Evolutionary conservation across 1,284 basidiomycete species (phyloP), one percentile per base, ranked within the genome.

Genomic region (Ganoderma meredithae): DNA sequence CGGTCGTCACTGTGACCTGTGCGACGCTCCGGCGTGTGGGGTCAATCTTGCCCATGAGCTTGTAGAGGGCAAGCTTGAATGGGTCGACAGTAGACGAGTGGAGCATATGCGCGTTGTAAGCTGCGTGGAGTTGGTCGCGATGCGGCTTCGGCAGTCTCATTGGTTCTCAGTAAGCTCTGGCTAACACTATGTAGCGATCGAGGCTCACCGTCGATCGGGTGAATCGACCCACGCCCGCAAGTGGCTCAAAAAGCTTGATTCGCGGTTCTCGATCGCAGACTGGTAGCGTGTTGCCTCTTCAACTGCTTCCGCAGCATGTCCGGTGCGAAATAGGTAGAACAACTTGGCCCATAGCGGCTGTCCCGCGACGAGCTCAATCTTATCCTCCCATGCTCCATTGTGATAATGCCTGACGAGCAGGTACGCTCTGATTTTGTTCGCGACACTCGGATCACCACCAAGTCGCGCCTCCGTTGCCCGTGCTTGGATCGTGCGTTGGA

Each of bases 21-120:
- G 90, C 87, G 1, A 97, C 92, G 73, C 90, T 94, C 69, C 95
- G 88, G 65, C 95, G 86, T 7, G 88, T 82, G 1, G 96, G 89
- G 75, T 99, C 97, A 65, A 98, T 89, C 72, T 95, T 92, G 52
- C 97, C 97, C 83, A 99, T 93, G 40, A 99, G 84, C 78, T 98
- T 98, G 86, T 98, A 99, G 41, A 99, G 81, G 0, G 96, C 97
- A 63, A 96, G 89, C 80, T 98, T 98, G 88, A 96, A 99, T 1
- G 97, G 96, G 80, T 99, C 98, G 13, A 90, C 90, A 1, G 90
- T 90, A 9, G 92, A 86, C 8, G 94, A 92, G 77, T 95, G 95
- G 65, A 96, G 81, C 87, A 99, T 95, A 73, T 97, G 94, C 2
- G 93, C 90, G 79, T 99, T 98, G 82, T 97, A 99, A 47, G 95